phyloP scores from a whole-genome alignment of 2,329 filamentous ascomycete genomes.

The Colletotrichum sidae region DNA sequence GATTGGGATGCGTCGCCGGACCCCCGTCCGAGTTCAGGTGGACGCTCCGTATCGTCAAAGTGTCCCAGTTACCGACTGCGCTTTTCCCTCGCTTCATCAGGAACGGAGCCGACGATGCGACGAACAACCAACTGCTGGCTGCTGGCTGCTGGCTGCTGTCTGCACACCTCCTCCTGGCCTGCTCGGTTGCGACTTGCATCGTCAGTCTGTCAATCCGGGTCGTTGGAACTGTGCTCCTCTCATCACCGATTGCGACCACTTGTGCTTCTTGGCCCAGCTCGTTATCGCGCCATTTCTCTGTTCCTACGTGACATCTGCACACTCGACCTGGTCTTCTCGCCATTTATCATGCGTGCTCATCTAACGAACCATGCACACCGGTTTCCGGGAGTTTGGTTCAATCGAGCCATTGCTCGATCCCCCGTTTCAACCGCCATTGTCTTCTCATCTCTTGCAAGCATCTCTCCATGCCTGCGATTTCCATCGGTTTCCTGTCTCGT shows the following conservation, averaged over 20 bases:
- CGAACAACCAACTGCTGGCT: conserved; percentile 16
- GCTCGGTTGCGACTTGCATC: conserved; percentile 3
- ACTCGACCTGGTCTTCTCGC: conserved; percentile 1
- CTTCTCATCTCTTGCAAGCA: background rate
- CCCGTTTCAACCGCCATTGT: conserved; percentile 8
- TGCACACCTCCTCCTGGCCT: conserved; percentile 5
- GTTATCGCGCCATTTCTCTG: conserved; percentile 15
- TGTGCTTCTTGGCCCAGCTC: background rate
- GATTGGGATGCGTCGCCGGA: conserved; percentile 26
- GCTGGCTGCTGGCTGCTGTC: background rate
- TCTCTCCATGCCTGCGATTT: background rate
- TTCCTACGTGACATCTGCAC: background rate
- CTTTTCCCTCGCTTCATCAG: background rate
- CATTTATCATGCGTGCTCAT: background rate
- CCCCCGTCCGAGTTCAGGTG: conserved; percentile 16
- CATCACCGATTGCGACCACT: background rate
- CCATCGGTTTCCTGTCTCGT: conserved; percentile 8
- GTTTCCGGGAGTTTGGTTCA: conserved; percentile 24
- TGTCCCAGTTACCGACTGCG: background rate
- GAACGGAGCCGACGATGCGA: background rate
- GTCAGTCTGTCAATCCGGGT: conserved; percentile 20
- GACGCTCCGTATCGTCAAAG: conserved; percentile 10
- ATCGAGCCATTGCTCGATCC: conserved; percentile 14
- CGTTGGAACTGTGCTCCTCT: conserved; percentile 16
- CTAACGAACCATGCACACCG: conserved; percentile 28